Evolutionary conservation across 192 early-diverging fungal species (phyloP).

Genomic region (Chytriomyces hyalinus): DNA sequence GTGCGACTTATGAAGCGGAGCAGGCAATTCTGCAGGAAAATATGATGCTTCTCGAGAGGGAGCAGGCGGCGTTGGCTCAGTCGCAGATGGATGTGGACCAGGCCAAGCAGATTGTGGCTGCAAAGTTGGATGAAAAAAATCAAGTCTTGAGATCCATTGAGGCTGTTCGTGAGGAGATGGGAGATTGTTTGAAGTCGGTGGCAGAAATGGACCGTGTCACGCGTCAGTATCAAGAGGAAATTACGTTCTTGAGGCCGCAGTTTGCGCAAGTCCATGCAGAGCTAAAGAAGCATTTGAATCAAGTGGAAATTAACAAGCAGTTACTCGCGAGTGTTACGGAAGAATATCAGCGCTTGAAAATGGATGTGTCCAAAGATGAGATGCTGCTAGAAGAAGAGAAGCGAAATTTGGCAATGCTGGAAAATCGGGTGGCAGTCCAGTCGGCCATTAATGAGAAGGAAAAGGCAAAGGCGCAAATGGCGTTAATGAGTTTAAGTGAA

Average conservation of each 20-base stretch:
- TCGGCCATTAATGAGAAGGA: conserved; percentile 23
- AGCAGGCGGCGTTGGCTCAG: conserved; percentile 52
- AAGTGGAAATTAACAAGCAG: conserved; percentile 70
- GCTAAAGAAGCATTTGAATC: conserved; percentile 62
- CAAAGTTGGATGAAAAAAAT: conserved; percentile 26
- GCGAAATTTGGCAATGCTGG: conserved; percentile 8
- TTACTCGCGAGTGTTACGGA: conserved; percentile 62
- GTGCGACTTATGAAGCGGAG: conserved; percentile 67
- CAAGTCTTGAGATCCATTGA: conserved; percentile 41
- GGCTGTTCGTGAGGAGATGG: conserved; percentile 56
- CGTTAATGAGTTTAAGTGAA: conserved; percentile 8
- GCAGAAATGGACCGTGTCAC: conserved; percentile 50
- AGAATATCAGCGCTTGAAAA: conserved; percentile 66
- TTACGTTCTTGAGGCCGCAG: conserved; percentile 51
- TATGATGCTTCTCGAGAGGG: conserved; percentile 48
- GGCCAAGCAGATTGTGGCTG: conserved; percentile 54
- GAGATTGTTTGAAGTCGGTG: conserved; percentile 43
- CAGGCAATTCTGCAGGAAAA: conserved; percentile 59
- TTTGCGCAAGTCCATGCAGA: conserved; percentile 64
- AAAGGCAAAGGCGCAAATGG: conserved; percentile 1
- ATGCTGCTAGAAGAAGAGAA: conserved; percentile 30
- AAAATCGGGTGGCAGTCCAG: conserved; percentile 31
- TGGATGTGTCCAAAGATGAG: conserved; percentile 45
- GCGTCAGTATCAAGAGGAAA: conserved; percentile 62
- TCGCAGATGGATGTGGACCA: conserved; percentile 53